Evolutionary conservation across 139 green algal genomes (phyloP).

Genomic region (Desmodesmus armatus): DNA sequence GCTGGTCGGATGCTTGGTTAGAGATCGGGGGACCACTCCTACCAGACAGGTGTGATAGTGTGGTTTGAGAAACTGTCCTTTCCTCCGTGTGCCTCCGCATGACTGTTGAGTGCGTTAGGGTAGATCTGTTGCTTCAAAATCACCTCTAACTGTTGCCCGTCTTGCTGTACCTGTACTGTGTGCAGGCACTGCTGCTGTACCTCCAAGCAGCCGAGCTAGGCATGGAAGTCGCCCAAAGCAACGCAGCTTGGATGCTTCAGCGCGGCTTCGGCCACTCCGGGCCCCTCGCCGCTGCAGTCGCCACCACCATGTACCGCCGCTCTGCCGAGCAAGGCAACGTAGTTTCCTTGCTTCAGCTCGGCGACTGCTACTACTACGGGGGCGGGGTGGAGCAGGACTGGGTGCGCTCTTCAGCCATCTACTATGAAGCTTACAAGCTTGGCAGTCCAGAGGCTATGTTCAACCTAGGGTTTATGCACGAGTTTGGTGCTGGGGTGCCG

Average conservation of each 20-base stretch:
- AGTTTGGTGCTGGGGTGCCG: constrained; percentile 88
- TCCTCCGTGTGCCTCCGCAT: not conserved
- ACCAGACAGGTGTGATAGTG: not conserved
- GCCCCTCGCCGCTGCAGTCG: constrained; percentile 40
- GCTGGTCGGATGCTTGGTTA: too few species aligned
- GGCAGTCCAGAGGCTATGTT: constrained; percentile 87
- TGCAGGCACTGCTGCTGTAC: constrained; percentile 81
- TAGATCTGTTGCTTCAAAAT: too few species aligned
- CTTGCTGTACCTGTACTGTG: too few species aligned
- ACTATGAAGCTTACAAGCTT: constrained; percentile 70
- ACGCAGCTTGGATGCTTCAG: constrained; percentile 94
- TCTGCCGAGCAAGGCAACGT: constrained; percentile 85
- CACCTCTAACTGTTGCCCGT: not conserved
- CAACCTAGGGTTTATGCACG: constrained; percentile 95
- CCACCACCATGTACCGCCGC: constrained; percentile 72
- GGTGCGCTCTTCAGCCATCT: constrained; percentile 59
- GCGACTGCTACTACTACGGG: constrained; percentile 93
- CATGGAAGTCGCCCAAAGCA: constrained; percentile 90
- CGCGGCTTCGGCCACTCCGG: constrained; percentile 50
- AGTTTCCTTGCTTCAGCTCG: constrained; percentile 79
- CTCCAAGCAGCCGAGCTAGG: constrained; percentile 86
- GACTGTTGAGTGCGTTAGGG: too few species aligned
- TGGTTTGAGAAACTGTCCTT: not conserved
- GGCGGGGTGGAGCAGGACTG: constrained; percentile 50
- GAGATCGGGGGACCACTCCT: too few species aligned